Evolutionary conservation across 768 basidiomycete species (phyloP).

Genomic region (Amanita pseudoporphyria): DNA sequence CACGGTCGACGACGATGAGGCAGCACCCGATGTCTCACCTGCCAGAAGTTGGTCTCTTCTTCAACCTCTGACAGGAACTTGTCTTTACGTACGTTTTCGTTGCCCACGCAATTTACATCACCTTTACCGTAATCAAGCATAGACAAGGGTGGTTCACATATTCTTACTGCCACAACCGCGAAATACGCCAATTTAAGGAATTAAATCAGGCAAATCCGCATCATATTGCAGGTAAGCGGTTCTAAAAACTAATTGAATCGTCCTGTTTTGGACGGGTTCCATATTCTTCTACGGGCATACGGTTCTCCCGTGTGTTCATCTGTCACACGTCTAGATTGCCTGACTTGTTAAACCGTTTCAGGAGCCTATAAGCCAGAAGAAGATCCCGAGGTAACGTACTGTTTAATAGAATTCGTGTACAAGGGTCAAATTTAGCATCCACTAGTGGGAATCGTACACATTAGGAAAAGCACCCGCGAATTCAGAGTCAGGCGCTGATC

Average conservation of each 20-base stretch:
- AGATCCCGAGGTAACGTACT: slow-evolving; percentile 63
- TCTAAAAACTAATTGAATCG: neutral
- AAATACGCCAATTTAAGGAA: slow-evolving; percentile 96
- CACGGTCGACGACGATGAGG: slow-evolving; percentile 42
- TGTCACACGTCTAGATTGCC: neutral
- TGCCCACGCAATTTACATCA: slow-evolving; percentile 16
- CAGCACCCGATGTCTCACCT: slow-evolving; percentile 53
- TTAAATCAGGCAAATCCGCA: slow-evolving; percentile 53
- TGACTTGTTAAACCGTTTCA: slow-evolving; percentile 20
- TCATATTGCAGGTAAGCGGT: slow-evolving; percentile 14
- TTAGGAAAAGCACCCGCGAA: slow-evolving; percentile 59
- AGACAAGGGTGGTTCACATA: slow-evolving; percentile 96
- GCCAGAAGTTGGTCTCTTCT: slow-evolving; percentile 77
- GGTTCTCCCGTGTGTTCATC: neutral
- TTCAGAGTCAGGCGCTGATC: slow-evolving; percentile 51
- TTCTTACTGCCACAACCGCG: slow-evolving; percentile 88
- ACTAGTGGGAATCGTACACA: slow-evolving; percentile 70
- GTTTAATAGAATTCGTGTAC: slow-evolving; percentile 15
- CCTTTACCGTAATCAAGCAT: slow-evolving; percentile 40
- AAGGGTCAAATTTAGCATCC: slow-evolving; percentile 16
- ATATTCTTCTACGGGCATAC: neutral
- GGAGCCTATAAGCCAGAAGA: slow-evolving; percentile 74
- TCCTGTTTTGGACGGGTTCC: slow-evolving; percentile 1
- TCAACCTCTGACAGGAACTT: slow-evolving; percentile 67
- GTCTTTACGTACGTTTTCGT: slow-evolving; percentile 67